Base-by-base conservation (phyloP, 148 eudicot species). In the Chenopodium suecicum region DNA sequence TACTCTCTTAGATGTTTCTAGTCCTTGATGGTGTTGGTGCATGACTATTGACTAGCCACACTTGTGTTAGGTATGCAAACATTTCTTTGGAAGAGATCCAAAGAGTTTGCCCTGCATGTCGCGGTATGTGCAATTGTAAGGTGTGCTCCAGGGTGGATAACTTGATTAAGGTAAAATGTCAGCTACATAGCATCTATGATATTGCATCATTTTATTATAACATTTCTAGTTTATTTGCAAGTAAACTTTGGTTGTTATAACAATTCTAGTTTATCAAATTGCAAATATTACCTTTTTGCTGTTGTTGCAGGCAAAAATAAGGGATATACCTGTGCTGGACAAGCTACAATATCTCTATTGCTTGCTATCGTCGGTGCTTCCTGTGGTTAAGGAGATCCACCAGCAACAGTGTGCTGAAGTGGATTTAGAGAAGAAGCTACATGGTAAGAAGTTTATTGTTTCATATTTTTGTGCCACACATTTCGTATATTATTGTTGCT, bases 61-160 rank as follows among this genome's bases (percentile, higher is more conserved):
- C 41, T 78, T 83, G 67, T 83, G 60, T 71, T 73, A 95, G 99
- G 92, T 95, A 95, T 87, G 63, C 93, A 29, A 89, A 87, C 87
- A 86, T 91, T 74, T 85, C 94, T 17, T 32, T 88, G 66, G 92
- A 92, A 84, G 98, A 93, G 80, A 88, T 95, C 77, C 90, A 83
- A 84, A 92, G 88, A 83, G 82, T 80, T 81, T 95, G 99, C 76
- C 99, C 99, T 85, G 98, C 98, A 84, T 95, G 99, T 84, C 97
- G 99, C 81, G 98, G 98, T 81, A 85, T 83, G 78, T 95, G 99
- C 87, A 90, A 79, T 82, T 95, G 99, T 89, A 93, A 90, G 81
- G 87, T 91, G 73, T 95, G 99, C 87, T 86, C 94, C 77, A 89
- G 94, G 70, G 90, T 88, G 50, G 92, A 92, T 87, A 95, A 93